phyloP scores from a whole-genome alignment of 345 rosid genomes.

The Aethionema arabicum region DNA sequence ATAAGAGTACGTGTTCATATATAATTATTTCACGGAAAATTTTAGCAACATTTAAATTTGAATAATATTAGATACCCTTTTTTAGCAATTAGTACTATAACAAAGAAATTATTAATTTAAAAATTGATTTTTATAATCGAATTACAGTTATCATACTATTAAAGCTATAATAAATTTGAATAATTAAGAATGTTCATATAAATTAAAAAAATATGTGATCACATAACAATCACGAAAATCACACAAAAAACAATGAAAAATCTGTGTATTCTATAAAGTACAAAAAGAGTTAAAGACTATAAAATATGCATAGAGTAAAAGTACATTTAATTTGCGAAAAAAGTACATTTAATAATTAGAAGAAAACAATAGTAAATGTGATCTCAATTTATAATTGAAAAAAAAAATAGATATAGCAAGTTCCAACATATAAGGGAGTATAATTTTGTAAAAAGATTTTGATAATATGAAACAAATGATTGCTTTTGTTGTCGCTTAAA shows the following conservation, averaged over 20 bases:
- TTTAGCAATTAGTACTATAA: too few species aligned
- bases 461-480: constrained; percentile 31
- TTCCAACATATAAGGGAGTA: constrained; percentile 36
- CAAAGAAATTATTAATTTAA: too few species aligned
- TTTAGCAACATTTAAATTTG: too few species aligned
- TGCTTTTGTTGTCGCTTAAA: constrained; percentile 31
- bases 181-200: not conserved
- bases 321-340: constrained; percentile 15
- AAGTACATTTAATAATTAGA: constrained; percentile 12
- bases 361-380: not conserved
- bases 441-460: constrained; percentile 26
- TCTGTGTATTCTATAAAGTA: not conserved
- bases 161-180: too few species aligned
- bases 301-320: constrained; percentile 4
- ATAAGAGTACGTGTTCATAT: too few species aligned
- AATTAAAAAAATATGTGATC: not conserved
- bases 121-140: too few species aligned
- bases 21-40: too few species aligned
- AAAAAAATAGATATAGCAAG: constrained; percentile 18
- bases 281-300: not conserved
- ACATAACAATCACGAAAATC: not conserved
- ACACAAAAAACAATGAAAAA: too few species aligned
- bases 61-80: too few species aligned
- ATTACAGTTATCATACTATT: too few species aligned
- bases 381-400: constrained; percentile 2